Base-by-base conservation (phyloP, 495 filamentous ascomycete genomes). In the Penicillium taxi region DNA sequence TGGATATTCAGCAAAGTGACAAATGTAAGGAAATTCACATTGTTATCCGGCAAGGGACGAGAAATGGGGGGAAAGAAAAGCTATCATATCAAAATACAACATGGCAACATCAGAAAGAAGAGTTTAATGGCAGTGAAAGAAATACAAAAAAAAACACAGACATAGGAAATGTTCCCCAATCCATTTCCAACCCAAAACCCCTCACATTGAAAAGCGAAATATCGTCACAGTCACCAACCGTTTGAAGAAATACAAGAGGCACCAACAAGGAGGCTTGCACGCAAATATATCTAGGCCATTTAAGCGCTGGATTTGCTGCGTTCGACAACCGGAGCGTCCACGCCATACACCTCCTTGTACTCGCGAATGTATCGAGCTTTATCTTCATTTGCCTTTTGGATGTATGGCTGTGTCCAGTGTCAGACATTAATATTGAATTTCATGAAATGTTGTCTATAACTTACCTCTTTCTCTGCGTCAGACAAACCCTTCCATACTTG, bases 401-500 rank as follows among this genome's bases (percentile, higher is more conserved):
- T 1, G 37, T 62, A 67, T 39, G 41, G 46, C 63, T 67, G 27
- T 18, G 8, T 6, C 17, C 1, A 1, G 26, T 14, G 20, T 38
- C 49, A 16, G 52, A 44, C 5, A 31, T 16, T 9, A 0, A 12
- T 31, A 2, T 18, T 22, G 6, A 14, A 13, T 15, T 6, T 9
- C 32, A 11, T 29, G 12, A 13, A 3, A 13, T 5, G 26, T 6
- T 13, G 1, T 29, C 7, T 29, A 13, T 19, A 9, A 31, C 63
- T 42, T 58, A 81, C 80, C 57, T 77, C 54, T 50, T 74, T 85
- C 64, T 68, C 72, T 16, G 23, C 37, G 32, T 55, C 65, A 28
- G 59, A 72, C 44, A 66, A 19, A 6, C 37, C 66, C 48, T 66
- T 74, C 80, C 78, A 90, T 45, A 82, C 75, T 8, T 57, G 1